Evolutionary conservation across 345 rosid genomes (phyloP).

Genomic region (Xanthoceras sorbifolium): DNA sequence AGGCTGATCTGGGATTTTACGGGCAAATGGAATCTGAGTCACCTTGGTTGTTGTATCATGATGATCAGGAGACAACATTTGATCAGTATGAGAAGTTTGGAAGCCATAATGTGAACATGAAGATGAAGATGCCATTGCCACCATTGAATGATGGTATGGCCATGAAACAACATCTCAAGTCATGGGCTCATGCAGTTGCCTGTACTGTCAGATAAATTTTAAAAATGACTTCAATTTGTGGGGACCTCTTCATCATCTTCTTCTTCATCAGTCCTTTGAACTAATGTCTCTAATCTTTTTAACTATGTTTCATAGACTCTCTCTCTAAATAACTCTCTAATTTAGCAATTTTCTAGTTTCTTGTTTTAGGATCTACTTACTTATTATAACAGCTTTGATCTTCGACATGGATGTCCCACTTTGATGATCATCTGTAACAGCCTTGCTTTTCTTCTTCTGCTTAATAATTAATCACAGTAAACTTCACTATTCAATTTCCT

Average conservation of each 20-base stretch:
- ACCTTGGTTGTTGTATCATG: conserved; percentile 2
- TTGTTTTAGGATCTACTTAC: neutral
- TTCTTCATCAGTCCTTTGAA: neutral
- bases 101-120: no score
- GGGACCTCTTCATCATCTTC: neutral
- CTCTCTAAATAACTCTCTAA: neutral
- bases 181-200: conserved; percentile 68
- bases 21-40: conserved; percentile 14
- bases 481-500: neutral
- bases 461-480: neutral
- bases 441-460: neutral
- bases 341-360: neutral
- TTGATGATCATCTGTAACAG: neutral
- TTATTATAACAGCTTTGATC: no score
- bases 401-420: no score
- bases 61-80: neutral
- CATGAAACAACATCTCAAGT: conserved; percentile 64
- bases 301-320: neutral
- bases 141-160: conserved; percentile 52
- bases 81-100: conserved; percentile 6
- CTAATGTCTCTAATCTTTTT: neutral
- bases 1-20: conserved; percentile 33
- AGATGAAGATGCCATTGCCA: conserved; percentile 53
- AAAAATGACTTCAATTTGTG: neutral
- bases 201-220: conserved; percentile 36